Percentiles rank a stretch among this genome's conserved stretches.
Conservation (phyloP, 1,284 basidiomycete species). For the Cerrena zonata region DNA sequence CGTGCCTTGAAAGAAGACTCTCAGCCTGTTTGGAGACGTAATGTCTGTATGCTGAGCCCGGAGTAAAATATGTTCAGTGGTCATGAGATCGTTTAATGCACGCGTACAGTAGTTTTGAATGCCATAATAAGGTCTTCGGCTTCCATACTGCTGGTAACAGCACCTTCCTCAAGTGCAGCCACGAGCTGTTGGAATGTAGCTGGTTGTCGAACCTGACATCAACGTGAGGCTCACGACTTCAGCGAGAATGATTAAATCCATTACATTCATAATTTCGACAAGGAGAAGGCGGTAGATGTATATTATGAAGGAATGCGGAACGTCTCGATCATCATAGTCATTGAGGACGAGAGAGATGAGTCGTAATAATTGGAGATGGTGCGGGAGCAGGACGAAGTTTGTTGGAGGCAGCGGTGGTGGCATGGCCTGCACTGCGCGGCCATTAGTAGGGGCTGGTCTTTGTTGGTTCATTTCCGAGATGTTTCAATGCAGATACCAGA, state of each 20-base stretch:
- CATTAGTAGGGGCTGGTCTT: not conserved
- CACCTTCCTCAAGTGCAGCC: constrained; percentile 4
- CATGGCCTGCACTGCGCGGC: not conserved
- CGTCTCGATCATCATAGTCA: constrained; percentile 42
- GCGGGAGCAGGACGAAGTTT: constrained; percentile 61
- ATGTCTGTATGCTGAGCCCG: not conserved
- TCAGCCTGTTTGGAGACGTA: constrained; percentile 5
- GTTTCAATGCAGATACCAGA: too few relatives aligned
- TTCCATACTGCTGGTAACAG: not conserved
- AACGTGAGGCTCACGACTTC: constrained; percentile 6
- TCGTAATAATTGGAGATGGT: constrained; percentile 63
- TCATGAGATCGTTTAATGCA: not conserved
- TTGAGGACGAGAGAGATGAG: constrained; percentile 57
- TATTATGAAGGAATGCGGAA: constrained; percentile 56
- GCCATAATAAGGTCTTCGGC: constrained; percentile 5
- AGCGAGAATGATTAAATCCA: constrained; percentile 7
- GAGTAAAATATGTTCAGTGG: not conserved
- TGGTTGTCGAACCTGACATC: constrained; percentile 10
- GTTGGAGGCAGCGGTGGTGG: constrained; percentile 41
- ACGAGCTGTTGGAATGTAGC: constrained; percentile 10
- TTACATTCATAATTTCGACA: constrained; percentile 50
- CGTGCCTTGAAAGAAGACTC: constrained; percentile 10
- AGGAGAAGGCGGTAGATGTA: constrained; percentile 59
- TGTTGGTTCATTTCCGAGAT: not conserved
- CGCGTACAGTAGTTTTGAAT: constrained; percentile 5